These are phyloP conservation scores for Parasarocladium wereldwijsianum DNA, from an alignment of 2,329 filamentous ascomycete species.

Conservation along the genomic window DNA sequence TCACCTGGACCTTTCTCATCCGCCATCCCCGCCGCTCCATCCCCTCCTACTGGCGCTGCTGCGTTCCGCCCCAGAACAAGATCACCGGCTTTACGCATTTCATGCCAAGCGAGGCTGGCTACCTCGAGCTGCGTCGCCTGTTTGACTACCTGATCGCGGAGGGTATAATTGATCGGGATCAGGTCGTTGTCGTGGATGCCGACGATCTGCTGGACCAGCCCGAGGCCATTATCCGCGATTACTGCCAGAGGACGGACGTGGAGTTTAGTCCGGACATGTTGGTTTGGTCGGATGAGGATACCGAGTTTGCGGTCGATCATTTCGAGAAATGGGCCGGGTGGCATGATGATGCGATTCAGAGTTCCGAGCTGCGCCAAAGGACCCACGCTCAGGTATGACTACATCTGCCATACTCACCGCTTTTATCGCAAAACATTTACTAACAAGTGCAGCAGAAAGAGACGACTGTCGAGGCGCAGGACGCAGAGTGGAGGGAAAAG, in stretches of 20 bases:
- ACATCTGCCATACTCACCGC: not conserved
- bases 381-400: slow-evolving; percentile 39
- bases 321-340: slow-evolving; percentile 98
- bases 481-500: slow-evolving; percentile 58
- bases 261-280: slow-evolving; percentile 68
- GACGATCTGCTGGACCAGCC: slow-evolving; percentile 88
- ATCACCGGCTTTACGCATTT: slow-evolving; percentile 79
- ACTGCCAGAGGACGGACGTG: slow-evolving; percentile 69
- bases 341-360: slow-evolving; percentile 86
- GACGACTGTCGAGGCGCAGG: slow-evolving; percentile 50
- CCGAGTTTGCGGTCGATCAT: slow-evolving; percentile 54
- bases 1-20: slow-evolving; percentile 94
- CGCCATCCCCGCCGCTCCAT: slow-evolving; percentile 86
- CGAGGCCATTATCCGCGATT: slow-evolving; percentile 57
- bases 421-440: not conserved
- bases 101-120: slow-evolving; percentile 78
- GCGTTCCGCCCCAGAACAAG: slow-evolving; percentile 68
- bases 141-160: slow-evolving; percentile 70
- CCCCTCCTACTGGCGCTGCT: slow-evolving; percentile 90
- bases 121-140: slow-evolving; percentile 69
- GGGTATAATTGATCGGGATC: slow-evolving; percentile 54
- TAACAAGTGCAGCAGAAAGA: slow-evolving; percentile 30
- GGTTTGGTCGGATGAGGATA: slow-evolving; percentile 64
- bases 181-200: slow-evolving; percentile 80
- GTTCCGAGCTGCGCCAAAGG: slow-evolving; percentile 58